Evolutionary conservation across 2,329 filamentous ascomycete species (phyloP).

Genomic region (Plectosphaerella plurivora): DNA sequence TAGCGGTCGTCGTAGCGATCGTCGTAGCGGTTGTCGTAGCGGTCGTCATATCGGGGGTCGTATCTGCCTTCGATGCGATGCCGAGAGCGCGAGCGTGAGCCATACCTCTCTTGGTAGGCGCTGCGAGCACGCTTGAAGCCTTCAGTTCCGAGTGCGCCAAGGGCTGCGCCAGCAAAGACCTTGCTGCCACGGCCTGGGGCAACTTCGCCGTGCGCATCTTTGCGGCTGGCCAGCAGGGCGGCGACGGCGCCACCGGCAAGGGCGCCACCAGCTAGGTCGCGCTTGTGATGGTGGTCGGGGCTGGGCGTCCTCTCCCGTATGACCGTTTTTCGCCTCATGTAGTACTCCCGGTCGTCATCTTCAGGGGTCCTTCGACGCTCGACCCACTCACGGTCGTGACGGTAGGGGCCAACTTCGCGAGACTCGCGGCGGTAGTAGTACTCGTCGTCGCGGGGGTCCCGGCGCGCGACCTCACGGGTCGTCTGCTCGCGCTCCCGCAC

Average conservation of each 20-base stretch:
- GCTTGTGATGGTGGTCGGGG: slow-evolving; percentile 45
- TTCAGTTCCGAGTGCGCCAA: slow-evolving; percentile 60
- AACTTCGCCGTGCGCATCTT: slow-evolving; percentile 44
- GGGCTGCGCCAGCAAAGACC: slow-evolving; percentile 55
- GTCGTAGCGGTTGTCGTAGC: slow-evolving; percentile 24
- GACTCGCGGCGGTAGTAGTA: slow-evolving; percentile 47
- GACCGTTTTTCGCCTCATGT: slow-evolving; percentile 33
- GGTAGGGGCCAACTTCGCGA: slow-evolving; percentile 32
- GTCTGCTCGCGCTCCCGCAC: slow-evolving; percentile 34
- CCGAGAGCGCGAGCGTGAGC: slow-evolving; percentile 25
- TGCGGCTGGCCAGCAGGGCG: slow-evolving; percentile 53
- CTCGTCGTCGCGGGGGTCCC: slow-evolving; percentile 41
- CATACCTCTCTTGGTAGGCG: slow-evolving; percentile 52
- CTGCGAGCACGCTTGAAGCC: slow-evolving; percentile 56
- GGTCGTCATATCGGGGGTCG: slow-evolving; percentile 1
- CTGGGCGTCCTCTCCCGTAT: slow-evolving; percentile 47
- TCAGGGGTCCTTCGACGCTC: neutral
- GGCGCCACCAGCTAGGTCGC: slow-evolving; percentile 60
- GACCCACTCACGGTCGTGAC: slow-evolving; percentile 19
- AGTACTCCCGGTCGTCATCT: slow-evolving; percentile 28
- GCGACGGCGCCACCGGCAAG: slow-evolving; percentile 58
- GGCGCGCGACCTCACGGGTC: slow-evolving; percentile 27
- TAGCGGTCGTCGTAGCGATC: slow-evolving; percentile 34
- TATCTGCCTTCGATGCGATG: slow-evolving; percentile 15
- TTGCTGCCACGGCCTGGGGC: slow-evolving; percentile 51